Base-by-base conservation (phyloP, 306 rosid species). In the Neltuma alba region DNA sequence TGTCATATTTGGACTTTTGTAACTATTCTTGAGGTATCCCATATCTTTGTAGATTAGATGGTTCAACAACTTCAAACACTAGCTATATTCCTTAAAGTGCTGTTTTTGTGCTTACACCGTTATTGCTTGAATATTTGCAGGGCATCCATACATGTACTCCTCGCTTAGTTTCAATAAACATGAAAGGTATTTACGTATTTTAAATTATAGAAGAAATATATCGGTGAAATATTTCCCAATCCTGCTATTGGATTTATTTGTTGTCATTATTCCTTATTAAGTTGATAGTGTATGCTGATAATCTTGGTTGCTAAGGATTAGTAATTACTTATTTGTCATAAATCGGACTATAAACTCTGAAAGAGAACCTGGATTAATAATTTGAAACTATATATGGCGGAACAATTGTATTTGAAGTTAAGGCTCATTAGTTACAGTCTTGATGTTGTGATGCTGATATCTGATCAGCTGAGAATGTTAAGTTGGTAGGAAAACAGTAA, bases 101-200 rank as follows among this genome's bases (percentile, higher is more conserved):
- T 67, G 34, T 74, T 13, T 70, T 60, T 21, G 21, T 47, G 73
- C 79, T 85, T 16, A 83, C 63, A 60, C 27, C 58, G 2, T 61
- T 44, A 31, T 45, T 70, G 70, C 23, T 75, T 52, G 41, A 82
- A 83, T 52, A 52, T 70, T 25, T 82, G 89, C 93, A 94, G 99
- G 99, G 99, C 41, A 50, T 69, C 30, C 58, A 55, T 83, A 77
- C 97, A 36, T 94, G 91, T 76, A 91, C 97, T 70, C 97, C 99
- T 80, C 97, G 97, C 66, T 73, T 94, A 63, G 87, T 94, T 71
- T 92, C 99, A 25, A 82, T 94, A 55, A 91, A 86, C 80, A 82
- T 94, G 80, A 89, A 87, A 91, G 97, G 99, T 92, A 89, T 42
- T 78, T 65, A 31, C 75, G 6, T 20, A 15, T 52, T 33, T 37